phyloP scores from a whole-genome alignment of 805 yeast species.

The Lipomyces chichibuensis region DNA sequence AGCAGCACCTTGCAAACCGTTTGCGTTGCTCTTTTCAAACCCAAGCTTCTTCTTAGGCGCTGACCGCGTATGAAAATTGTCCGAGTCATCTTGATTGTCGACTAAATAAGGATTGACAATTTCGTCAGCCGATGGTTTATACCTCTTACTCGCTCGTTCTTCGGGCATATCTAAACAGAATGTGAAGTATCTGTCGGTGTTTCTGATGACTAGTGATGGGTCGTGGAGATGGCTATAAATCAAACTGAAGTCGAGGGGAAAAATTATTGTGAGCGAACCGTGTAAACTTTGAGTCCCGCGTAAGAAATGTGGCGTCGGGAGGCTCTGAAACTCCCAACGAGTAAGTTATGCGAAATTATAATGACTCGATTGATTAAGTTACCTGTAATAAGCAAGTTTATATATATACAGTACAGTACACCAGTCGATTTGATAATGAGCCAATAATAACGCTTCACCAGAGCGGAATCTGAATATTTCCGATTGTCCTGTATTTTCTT shows the following conservation, averaged over 20 bases:
- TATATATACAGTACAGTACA: too few relatives aligned
- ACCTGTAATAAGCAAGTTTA: too few relatives aligned
- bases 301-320: neutral
- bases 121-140: constrained; percentile 18
- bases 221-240: neutral
- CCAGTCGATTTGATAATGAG: too few relatives aligned
- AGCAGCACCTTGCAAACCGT: constrained; percentile 4
- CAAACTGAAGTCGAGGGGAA: neutral
- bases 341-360: too few relatives aligned
- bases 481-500: neutral
- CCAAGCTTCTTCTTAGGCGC: constrained; percentile 1
- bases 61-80: neutral
- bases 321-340: neutral
- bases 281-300: neutral
- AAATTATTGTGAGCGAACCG: neutral
- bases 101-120: constrained; percentile 42
- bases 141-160: constrained; percentile 27
- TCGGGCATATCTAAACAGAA: constrained; percentile 11
- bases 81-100: constrained; percentile 38
- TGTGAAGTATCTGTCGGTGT: neutral
- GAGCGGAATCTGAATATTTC: neutral
- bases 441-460: too few relatives aligned
- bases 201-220: neutral
- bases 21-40: neutral
- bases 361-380: neutral